Base-by-base conservation (phyloP, 1,284 basidiomycete species). In the Leccinum pallidistipes region DNA sequence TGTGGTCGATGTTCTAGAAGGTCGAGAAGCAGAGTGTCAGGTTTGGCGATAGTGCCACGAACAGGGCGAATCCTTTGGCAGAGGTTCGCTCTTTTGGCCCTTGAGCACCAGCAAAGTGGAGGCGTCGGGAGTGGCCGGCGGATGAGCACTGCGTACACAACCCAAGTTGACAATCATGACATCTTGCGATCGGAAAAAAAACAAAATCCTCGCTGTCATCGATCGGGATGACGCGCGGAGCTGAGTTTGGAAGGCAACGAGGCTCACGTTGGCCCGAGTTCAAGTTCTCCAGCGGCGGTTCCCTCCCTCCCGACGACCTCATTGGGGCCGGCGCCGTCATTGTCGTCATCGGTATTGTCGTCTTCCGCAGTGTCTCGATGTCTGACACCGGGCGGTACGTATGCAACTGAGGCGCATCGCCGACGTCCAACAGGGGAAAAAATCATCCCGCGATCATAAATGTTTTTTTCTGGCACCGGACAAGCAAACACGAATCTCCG, bases 171-270 rank as follows among this genome's bases (percentile, higher is more conserved):
- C 55, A 24, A 45, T 68, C 66, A 66, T 69, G 68, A 53, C 60
- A 66, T 66, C 55, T 61, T 59, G 55, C 56, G 71, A 74, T 70
- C 71, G 68, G 65, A 64, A 38, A 9, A 27, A 27, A 50, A 50
- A 27, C 11, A 27, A 27, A 12, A n/a, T 40, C 43, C 57, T 61
- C 64, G 66, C 64, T 73, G 68, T 63, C 64, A 47, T 58, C 59
- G 64, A 73, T 72, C 71, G 62, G 61, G 60, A 61, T 40, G 9
- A 36, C 55, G 61, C 65, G 65, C 61, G 69, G 63, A 61, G 62
- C 60, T 71, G 10, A 27, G 60, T 65, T 68, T 56, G 63, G 68
- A 56, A 57, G n/a, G 50, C 59, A 31, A 55, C 34, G 52, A 38
- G 55, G 45, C 43, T 50, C 45, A 12, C 21, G 43, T 47, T 47